A percentile compares a stretch with the other conserved stretches of the same genome.
Evolutionary conservation across 1,139 yeast genomes (phyloP).

Genomic region (Yamadazyma jaroonii): DNA sequence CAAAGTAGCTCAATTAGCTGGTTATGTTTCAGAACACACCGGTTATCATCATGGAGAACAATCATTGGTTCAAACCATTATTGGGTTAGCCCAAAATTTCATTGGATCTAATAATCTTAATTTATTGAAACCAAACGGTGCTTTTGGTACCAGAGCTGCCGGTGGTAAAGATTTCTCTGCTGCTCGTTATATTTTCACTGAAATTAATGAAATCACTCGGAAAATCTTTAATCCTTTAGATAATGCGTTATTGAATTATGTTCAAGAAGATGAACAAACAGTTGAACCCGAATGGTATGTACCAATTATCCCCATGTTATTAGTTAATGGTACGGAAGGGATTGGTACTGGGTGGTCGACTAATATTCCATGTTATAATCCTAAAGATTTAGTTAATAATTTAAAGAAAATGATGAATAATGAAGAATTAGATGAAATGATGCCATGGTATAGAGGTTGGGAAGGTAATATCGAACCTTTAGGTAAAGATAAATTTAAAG

Average conservation of each 20-base stretch:
- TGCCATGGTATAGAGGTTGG: conserved; percentile 98
- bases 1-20: conserved; percentile 89
- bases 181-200: conserved; percentile 94
- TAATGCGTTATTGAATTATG: conserved; percentile 71
- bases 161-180: conserved; percentile 99
- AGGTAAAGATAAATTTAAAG: conserved; percentile 65
- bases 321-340: conserved; percentile 97
- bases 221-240: conserved; percentile 78
- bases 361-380: conserved; percentile 86
- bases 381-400: conserved; percentile 75
- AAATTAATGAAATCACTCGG: conserved; percentile 71
- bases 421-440: conserved; percentile 69
- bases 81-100: conserved; percentile 92
- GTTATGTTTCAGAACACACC: conserved; percentile 85
- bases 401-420: conserved; percentile 70
- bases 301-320: conserved; percentile 87
- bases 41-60: conserved; percentile 97
- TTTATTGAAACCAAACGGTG: conserved; percentile 85
- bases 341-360: conserved; percentile 99
- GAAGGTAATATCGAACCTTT: conserved; percentile 71
- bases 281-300: conserved; percentile 97
- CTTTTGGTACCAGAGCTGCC: conserved; percentile 93
- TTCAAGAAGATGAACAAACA: conserved; percentile 90
- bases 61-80: conserved; percentile 83
- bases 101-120: conserved; percentile 92